Conservation (phyloP, 805 yeast genomes). For the Kregervanrija fluxuum region DNA sequence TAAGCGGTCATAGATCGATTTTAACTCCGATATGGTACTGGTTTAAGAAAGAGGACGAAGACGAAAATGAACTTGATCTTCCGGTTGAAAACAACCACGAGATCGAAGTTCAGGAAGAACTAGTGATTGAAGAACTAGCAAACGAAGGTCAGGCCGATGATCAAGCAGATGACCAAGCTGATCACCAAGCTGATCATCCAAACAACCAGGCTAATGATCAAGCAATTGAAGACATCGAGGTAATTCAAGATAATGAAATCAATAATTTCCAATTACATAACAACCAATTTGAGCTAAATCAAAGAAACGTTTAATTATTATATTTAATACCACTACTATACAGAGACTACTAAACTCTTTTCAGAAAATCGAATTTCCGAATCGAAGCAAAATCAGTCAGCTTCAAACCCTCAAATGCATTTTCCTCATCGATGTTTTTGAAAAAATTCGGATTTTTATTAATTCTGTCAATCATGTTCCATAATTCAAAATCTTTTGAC, state of each 20-base stretch:
- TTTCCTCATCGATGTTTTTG: slow-evolving; percentile 6
- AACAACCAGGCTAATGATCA: not conserved
- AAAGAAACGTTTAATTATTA: too few relatives aligned
- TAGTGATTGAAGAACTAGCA: not conserved
- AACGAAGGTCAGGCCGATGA: not conserved
- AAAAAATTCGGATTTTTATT: slow-evolving; percentile 4
- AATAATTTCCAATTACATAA: too few relatives aligned
- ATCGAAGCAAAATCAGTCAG: slow-evolving; percentile 14
- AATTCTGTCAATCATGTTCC: slow-evolving; percentile 7
- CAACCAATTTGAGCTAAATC: too few relatives aligned
- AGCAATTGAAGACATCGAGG: not conserved
- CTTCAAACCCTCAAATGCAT: slow-evolving; percentile 16
- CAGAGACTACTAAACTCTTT: not conserved
- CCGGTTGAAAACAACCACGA: not conserved
- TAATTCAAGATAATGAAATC: not conserved
- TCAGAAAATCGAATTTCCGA: slow-evolving; percentile 7
- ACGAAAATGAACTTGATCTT: not conserved
- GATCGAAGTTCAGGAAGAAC: not conserved
- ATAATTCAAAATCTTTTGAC: slow-evolving; percentile 8
- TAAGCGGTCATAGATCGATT: slow-evolving; percentile 27
- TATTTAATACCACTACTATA: not conserved
- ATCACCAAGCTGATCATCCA: too few relatives aligned
- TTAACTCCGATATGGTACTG: slow-evolving; percentile 38
- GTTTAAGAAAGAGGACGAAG: slow-evolving; percentile 4
- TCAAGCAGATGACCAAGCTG: not conserved